Conservation (phyloP, 1,139 yeast species). For the Diutina siamensis region DNA sequence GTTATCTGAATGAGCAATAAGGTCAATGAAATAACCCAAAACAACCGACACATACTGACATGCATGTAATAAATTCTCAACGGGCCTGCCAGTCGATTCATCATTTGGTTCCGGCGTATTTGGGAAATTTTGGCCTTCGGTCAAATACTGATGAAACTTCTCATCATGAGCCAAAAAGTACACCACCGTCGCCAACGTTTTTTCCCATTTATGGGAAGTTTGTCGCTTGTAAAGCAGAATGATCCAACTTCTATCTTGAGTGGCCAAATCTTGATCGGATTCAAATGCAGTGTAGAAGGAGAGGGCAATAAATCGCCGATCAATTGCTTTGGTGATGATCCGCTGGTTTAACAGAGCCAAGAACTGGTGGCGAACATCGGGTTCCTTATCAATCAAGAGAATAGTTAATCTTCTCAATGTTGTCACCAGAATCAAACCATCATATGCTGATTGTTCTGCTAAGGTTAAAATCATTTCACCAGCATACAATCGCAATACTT, state of each 20-base stretch:
- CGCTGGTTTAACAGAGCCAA: conserved; percentile 40
- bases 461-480: conserved; percentile 57
- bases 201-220: conserved; percentile 25
- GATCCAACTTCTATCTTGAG: conserved; percentile 60
- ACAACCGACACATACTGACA: conserved; percentile 45
- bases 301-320: conserved; percentile 56
- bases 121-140: conserved; percentile 10
- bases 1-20: conserved; percentile 56
- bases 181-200: conserved; percentile 52
- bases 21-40: conserved; percentile 46
- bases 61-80: conserved; percentile 20
- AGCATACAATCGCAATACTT: conserved; percentile 55
- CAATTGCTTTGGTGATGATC: conserved; percentile 40
- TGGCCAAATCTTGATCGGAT: conserved; percentile 40
- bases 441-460: conserved; percentile 44
- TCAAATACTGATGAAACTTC: conserved; percentile 40
- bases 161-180: conserved; percentile 70
- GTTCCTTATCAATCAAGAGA: conserved; percentile 51
- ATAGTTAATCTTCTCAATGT: conserved; percentile 43
- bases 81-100: too few species aligned
- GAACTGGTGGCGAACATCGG: conserved; percentile 44
- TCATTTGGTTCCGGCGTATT: conserved; percentile 10
- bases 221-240: conserved; percentile 16
- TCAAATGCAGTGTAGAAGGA: conserved; percentile 72
- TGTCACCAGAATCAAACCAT: conserved; percentile 39